Percentiles rank a stretch among this genome's conserved stretches.
Evolutionary conservation across 495 filamentous ascomycete species (phyloP).

Genomic region (Lophiotrema nucula): DNA sequence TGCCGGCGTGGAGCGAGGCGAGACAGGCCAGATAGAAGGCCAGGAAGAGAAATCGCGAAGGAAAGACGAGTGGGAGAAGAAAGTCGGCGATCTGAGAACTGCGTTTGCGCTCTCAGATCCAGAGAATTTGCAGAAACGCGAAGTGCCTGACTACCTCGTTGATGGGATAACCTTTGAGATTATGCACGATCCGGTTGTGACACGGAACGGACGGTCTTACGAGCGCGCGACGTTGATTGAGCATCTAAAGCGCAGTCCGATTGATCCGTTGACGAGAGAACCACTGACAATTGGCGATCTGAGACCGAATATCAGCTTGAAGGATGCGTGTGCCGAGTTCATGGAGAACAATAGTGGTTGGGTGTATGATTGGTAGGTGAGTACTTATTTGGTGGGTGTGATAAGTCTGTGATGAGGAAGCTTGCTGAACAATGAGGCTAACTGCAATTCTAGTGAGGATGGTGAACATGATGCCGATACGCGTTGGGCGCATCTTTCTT

Average conservation of each 20-base stretch:
- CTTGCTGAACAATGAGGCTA: background rate
- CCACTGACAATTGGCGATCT: slow-evolving; percentile 70
- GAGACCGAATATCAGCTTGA: slow-evolving; percentile 78
- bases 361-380: slow-evolving; percentile 79
- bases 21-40: slow-evolving; percentile 45
- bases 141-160: slow-evolving; percentile 82
- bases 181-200: slow-evolving; percentile 80
- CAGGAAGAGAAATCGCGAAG: slow-evolving; percentile 53
- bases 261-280: slow-evolving; percentile 81
- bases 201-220: slow-evolving; percentile 83
- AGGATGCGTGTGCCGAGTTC: slow-evolving; percentile 80
- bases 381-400: background rate
- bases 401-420: slow-evolving; percentile 1
- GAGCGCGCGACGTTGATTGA: slow-evolving; percentile 85
- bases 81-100: slow-evolving; percentile 56
- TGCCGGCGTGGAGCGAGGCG: slow-evolving; percentile 21
- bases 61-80: slow-evolving; percentile 54
- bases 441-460: slow-evolving; percentile 16
- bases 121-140: slow-evolving; percentile 50
- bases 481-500: slow-evolving; percentile 31
- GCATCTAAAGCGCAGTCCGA: slow-evolving; percentile 70
- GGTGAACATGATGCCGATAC: slow-evolving; percentile 18
- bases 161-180: slow-evolving; percentile 88
- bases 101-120: slow-evolving; percentile 65
- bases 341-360: slow-evolving; percentile 78